These are phyloP conservation scores for Neurospora africana DNA, from an alignment of 495 filamentous ascomycete species.

Conservation along the genomic window DNA sequence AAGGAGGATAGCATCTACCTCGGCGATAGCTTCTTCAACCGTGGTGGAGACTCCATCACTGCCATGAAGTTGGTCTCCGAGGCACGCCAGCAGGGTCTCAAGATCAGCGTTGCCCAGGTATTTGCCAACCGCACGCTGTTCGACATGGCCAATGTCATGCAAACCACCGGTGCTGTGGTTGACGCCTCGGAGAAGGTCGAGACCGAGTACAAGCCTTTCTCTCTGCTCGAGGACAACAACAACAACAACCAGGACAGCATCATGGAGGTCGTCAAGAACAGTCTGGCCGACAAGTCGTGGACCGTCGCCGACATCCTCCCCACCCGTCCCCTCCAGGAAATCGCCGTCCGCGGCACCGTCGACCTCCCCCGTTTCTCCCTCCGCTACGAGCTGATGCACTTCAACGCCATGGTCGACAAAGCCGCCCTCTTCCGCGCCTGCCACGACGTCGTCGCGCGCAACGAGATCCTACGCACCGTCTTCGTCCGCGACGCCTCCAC, in stretches of 20 bases:
- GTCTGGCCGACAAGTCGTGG: slow-evolving; percentile 31
- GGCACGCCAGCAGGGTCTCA: slow-evolving; percentile 39
- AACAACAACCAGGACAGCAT: not conserved
- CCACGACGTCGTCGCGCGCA: slow-evolving; percentile 38
- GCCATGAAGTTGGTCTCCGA: slow-evolving; percentile 59
- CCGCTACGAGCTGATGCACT: slow-evolving; percentile 31
- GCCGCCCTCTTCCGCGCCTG: slow-evolving; percentile 22
- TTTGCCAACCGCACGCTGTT: slow-evolving; percentile 42
- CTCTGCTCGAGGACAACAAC: slow-evolving; percentile 11
- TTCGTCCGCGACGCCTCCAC: slow-evolving; percentile 40
- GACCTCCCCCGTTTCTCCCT: slow-evolving; percentile 36
- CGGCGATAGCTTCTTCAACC: slow-evolving; percentile 49
- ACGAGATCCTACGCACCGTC: slow-evolving; percentile 61
- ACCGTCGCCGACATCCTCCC: slow-evolving; percentile 47
- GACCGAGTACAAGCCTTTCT: slow-evolving; percentile 19
- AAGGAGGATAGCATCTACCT: slow-evolving; percentile 34
- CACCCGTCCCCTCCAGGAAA: slow-evolving; percentile 52
- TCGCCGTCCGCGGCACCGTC: slow-evolving; percentile 52
- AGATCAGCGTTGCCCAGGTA: slow-evolving; percentile 43
- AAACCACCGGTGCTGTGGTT: slow-evolving; percentile 1
- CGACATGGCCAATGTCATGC: slow-evolving; percentile 29
- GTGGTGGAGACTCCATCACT: slow-evolving; percentile 61
- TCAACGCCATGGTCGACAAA: slow-evolving; percentile 19
- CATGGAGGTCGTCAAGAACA: not conserved
- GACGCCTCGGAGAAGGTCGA: slow-evolving; percentile 7